Evolutionary conservation across 352 stramenopile genomes (phyloP).

Genomic region (Phytophthora niederhauseri): DNA sequence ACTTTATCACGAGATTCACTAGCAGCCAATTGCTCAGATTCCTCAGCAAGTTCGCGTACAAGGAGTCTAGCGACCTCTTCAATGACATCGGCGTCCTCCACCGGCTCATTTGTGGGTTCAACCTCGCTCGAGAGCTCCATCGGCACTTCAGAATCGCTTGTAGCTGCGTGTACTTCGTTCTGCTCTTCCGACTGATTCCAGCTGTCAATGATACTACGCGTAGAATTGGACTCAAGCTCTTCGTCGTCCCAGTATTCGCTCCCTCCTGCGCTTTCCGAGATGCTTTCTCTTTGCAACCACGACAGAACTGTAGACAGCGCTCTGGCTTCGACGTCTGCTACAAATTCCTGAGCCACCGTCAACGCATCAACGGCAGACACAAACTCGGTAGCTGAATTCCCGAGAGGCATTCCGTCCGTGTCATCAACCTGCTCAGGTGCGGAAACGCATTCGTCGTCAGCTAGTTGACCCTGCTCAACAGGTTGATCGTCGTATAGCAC

Average conservation of each 20-base stretch:
- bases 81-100: not conserved
- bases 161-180: not conserved
- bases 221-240: constrained; percentile 15
- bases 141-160: not conserved
- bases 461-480: no score
- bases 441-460: not conserved
- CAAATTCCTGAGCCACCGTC: constrained; percentile 17
- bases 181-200: constrained; percentile 17
- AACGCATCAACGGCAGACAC: constrained; percentile 3
- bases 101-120: not conserved
- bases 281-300: constrained; percentile 6
- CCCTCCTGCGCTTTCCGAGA: not conserved
- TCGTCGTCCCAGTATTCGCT: constrained; percentile 11
- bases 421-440: not conserved
- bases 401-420: no score
- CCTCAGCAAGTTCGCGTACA: not conserved
- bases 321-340: constrained; percentile 13
- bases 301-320: constrained; percentile 14
- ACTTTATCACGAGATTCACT: not conserved
- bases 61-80: not conserved
- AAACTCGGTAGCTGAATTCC: not conserved
- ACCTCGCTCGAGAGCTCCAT: not conserved
- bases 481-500: not conserved
- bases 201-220: constrained; percentile 13
- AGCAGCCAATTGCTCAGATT: not conserved